Evolutionary conservation across 805 yeast species (phyloP).

Genomic region (Wickerhamiella domercqiae): DNA sequence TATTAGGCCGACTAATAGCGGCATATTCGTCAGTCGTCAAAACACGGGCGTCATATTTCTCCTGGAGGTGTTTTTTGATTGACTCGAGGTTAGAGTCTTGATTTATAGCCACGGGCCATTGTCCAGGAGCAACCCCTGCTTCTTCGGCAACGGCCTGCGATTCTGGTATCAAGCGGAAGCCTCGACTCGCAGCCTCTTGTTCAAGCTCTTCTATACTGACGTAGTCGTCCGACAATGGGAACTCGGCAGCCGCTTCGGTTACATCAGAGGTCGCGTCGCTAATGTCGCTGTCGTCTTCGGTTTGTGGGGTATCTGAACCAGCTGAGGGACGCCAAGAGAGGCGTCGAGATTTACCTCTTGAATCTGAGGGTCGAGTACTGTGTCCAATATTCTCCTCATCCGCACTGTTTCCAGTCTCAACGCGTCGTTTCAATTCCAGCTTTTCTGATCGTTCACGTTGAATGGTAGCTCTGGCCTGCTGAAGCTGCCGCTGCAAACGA

Average conservation of each 20-base stretch:
- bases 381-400: background rate
- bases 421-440: conserved; percentile 19
- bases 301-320: no score
- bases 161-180: background rate
- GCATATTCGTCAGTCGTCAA: conserved; percentile 1
- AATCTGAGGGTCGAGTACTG: background rate
- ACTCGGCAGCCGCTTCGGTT: conserved; percentile 1
- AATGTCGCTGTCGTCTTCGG: no score
- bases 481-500: conserved; percentile 48
- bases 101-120: no score
- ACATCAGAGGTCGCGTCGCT: no score
- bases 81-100: background rate
- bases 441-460: conserved; percentile 32
- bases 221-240: conserved; percentile 1
- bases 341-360: no score
- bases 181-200: background rate
- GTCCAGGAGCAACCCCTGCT: background rate
- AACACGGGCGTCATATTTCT: background rate
- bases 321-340: no score
- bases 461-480: conserved; percentile 39
- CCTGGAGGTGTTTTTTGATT: background rate
- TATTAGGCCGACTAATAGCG: background rate
- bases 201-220: background rate
- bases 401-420: background rate
- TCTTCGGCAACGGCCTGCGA: background rate